phyloP scores from a whole-genome alignment of 139 green algal genomes.

The Coelastrella sp. region DNA sequence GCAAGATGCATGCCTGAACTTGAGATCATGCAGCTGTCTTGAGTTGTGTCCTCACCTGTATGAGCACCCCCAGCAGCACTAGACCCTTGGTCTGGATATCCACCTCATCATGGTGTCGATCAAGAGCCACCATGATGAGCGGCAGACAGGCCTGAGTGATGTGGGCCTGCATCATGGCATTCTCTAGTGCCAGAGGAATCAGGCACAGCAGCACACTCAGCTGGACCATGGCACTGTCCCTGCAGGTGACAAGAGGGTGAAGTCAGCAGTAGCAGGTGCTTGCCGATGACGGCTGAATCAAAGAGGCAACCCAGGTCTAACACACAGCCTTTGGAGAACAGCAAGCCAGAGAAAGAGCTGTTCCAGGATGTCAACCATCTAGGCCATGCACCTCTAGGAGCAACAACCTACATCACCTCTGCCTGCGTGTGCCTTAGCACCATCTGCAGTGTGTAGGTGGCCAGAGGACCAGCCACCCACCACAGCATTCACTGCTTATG shows the following conservation, averaged over 20 bases:
- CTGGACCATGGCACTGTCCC: constrained; percentile 68
- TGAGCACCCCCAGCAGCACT: constrained; percentile 72
- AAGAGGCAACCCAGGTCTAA: too few species aligned
- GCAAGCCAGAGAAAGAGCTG: too few species aligned
- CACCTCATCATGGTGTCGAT: constrained; percentile 50
- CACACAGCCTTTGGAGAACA: too few species aligned
- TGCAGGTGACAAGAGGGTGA: too few species aligned
- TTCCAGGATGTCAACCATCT: too few species aligned
- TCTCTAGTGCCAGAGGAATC: constrained; percentile 72
- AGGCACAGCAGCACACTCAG: constrained; percentile 74
- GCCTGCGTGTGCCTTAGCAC: too few species aligned
- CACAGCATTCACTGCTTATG: too few species aligned
- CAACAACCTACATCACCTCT: too few species aligned
- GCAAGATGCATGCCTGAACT: not conserved
- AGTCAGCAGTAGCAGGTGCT: not conserved
- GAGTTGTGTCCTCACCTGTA: constrained; percentile 54
- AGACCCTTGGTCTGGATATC: constrained; percentile 76
- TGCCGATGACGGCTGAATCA: too few species aligned
- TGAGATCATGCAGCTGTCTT: not conserved
- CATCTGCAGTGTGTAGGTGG: too few species aligned
- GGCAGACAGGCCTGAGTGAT: constrained; percentile 53
- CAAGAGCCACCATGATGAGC: constrained; percentile 57
- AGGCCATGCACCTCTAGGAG: too few species aligned
- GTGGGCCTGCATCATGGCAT: constrained; percentile 67
- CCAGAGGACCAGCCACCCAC: too few species aligned